Evolutionary conservation across 768 basidiomycete species (phyloP).

Genomic region (Boletus speciosus): DNA sequence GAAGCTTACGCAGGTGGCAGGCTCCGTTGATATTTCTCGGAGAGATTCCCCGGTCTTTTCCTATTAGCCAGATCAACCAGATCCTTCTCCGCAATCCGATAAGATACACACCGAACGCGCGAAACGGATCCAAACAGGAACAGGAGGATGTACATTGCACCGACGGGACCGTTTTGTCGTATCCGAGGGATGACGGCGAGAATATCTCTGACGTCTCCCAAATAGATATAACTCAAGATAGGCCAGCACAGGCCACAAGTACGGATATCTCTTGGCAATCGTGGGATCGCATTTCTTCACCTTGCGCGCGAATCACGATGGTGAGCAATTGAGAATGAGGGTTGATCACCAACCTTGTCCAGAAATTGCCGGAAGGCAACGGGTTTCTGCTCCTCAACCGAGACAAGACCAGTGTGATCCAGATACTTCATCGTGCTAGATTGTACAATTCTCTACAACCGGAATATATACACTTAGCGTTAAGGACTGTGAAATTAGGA

Average conservation of each 20-base stretch:
- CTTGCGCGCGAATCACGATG: constrained; percentile 1
- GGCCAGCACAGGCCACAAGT: constrained; percentile 13
- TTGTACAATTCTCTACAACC: constrained; percentile 2
- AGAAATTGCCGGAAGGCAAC: constrained; percentile 8
- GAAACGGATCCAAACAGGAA: constrained; percentile 14
- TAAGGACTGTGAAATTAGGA: not conserved
- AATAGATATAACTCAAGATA: constrained; percentile 13
- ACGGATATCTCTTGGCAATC: constrained; percentile 12
- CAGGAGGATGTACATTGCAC: not conserved
- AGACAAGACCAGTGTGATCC: not conserved
- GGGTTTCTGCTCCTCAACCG: constrained; percentile 13
- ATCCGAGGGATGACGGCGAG: no score
- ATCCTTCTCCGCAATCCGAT: not conserved
- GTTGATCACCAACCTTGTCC: constrained; percentile 8
- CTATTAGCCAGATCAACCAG: constrained; percentile 5
- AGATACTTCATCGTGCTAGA: not conserved
- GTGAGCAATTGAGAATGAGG: not conserved
- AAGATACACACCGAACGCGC: constrained; percentile 2
- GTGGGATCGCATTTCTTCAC: constrained; percentile 9
- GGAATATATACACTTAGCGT: not conserved
- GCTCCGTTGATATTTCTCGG: not conserved
- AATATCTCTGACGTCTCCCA: not conserved
- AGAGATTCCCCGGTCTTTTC: constrained; percentile 7
- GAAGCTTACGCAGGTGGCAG: not conserved
- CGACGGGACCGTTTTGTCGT: no score